These are phyloP conservation scores for Colletotrichum agaves DNA, from an alignment of 2,329 filamentous ascomycete species.

Conservation along the genomic window DNA sequence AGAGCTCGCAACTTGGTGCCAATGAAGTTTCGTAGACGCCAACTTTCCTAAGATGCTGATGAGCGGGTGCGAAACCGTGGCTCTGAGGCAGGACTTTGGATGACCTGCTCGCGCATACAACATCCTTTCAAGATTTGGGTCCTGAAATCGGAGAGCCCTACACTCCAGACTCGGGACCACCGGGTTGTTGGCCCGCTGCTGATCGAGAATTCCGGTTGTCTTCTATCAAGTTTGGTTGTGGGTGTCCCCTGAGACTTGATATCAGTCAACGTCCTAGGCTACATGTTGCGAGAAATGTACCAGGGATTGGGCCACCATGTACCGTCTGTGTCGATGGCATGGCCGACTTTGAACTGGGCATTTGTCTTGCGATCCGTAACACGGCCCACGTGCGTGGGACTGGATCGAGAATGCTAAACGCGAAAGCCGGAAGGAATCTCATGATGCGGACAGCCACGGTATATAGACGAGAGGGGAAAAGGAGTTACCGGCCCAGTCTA, in stretches of 20 bases:
- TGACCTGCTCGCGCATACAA: conserved; percentile 74
- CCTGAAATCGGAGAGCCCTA: conserved; percentile 75
- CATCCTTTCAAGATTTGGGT: conserved; percentile 71
- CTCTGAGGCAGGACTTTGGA: conserved; percentile 74
- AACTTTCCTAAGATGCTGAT: conserved; percentile 75
- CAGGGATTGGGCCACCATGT: conserved; percentile 68
- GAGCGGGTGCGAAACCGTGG: conserved; percentile 73
- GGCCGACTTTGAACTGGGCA: conserved; percentile 58
- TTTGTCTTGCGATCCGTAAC: conserved; percentile 28
- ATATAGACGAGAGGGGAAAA: no score
- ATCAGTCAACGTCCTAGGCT: not conserved
- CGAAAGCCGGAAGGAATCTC: conserved; percentile 13
- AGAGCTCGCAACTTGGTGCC: conserved; percentile 70
- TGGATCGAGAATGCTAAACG: not conserved
- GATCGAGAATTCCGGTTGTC: conserved; percentile 73
- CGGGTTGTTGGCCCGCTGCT: conserved; percentile 71
- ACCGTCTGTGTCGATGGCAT: conserved; percentile 66
- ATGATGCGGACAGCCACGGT: not conserved
- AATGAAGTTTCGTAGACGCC: conserved; percentile 73
- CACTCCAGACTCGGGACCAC: conserved; percentile 76
- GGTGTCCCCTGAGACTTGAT: conserved; percentile 66
- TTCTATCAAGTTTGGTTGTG: conserved; percentile 67
- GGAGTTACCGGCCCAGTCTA: no score
- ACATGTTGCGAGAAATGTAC: conserved; percentile 50
- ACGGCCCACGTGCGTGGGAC: not conserved